Evolutionary conservation across 2,329 filamentous ascomycete species (phyloP).

Genomic region (Colletotrichum falcatum): DNA sequence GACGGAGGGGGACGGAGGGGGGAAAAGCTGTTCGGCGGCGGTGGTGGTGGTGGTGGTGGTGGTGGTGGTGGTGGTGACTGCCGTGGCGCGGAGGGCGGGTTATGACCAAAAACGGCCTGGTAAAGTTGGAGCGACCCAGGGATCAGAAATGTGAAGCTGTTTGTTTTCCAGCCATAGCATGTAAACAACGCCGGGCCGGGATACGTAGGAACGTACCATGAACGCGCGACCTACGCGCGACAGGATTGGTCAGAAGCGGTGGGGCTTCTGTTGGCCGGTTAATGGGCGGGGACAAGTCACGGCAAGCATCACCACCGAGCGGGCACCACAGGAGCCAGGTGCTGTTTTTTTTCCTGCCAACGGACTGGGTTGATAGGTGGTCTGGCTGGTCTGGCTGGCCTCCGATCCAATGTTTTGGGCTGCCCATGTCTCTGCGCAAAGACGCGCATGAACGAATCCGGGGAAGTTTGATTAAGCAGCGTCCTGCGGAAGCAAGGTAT

Average conservation of each 20-base stretch:
- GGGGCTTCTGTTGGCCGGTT: constrained; percentile 33
- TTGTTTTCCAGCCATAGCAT: constrained; percentile 20
- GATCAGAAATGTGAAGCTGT: constrained; percentile 37
- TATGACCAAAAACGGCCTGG: constrained; percentile 38
- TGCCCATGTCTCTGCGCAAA: constrained; percentile 26
- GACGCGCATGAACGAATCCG: constrained; percentile 36
- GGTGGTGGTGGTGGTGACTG: constrained; percentile 30
- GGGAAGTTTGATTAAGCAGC: constrained; percentile 21
- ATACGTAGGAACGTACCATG: constrained; percentile 27
- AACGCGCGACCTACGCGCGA: constrained; percentile 31
- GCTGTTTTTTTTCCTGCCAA: neutral
- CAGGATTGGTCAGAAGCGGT: constrained; percentile 11
- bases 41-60: constrained; percentile 36
- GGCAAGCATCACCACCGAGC: constrained; percentile 12
- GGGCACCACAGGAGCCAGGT: constrained; percentile 4
- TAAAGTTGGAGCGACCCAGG: constrained; percentile 26
- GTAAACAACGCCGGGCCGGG: constrained; percentile 30
- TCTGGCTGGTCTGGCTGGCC: neutral
- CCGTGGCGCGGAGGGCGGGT: constrained; percentile 29
- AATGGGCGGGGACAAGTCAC: constrained; percentile 21
- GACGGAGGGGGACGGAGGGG: neutral
- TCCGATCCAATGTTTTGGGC: constrained; percentile 29
- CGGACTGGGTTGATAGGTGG: neutral
- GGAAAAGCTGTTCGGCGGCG: constrained; percentile 29
- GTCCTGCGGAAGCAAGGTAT: constrained; percentile 22